Conservation (phyloP, 306 rosid species). For the Quercus bicolor region DNA sequence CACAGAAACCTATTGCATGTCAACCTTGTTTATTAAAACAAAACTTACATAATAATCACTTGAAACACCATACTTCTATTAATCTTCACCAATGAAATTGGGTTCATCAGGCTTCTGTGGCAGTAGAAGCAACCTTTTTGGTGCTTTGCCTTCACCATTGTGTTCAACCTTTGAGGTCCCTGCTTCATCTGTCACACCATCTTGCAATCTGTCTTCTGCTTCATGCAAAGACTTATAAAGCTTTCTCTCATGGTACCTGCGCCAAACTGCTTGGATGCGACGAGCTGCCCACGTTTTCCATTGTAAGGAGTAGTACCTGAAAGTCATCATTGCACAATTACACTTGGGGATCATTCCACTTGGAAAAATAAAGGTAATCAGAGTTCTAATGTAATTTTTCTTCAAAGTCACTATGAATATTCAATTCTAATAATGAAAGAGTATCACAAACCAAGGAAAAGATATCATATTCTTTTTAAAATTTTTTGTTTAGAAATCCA, state of each 20-base stretch:
- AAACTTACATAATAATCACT: not conserved
- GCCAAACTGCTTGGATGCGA: slow-evolving; percentile 75
- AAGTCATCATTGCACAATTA: not conserved
- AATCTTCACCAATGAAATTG: slow-evolving; percentile 24
- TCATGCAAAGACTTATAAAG: slow-evolving; percentile 32
- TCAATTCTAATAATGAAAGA: no score
- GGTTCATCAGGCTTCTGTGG: slow-evolving; percentile 53
- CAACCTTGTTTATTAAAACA: not conserved
- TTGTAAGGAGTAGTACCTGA: slow-evolving; percentile 70
- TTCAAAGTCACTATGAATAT: no score
- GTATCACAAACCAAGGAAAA: no score
- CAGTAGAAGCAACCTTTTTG: slow-evolving; percentile 24
- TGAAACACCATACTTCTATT: not conserved
- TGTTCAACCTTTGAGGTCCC: slow-evolving; percentile 31
- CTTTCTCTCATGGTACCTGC: slow-evolving; percentile 46
- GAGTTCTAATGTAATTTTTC: not conserved
- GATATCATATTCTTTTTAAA: no score
- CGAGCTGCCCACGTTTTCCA: slow-evolving; percentile 79
- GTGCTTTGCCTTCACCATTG: not conserved
- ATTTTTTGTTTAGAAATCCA: no score
- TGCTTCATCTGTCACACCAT: slow-evolving; percentile 30
- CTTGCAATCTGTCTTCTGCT: slow-evolving; percentile 37
- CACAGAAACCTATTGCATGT: no score
- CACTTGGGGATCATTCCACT: not conserved
- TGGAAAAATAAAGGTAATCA: not conserved